Evolutionary conservation across 805 yeast genomes (phyloP).

Genomic region (Zygosaccharomyces siamensis): DNA sequence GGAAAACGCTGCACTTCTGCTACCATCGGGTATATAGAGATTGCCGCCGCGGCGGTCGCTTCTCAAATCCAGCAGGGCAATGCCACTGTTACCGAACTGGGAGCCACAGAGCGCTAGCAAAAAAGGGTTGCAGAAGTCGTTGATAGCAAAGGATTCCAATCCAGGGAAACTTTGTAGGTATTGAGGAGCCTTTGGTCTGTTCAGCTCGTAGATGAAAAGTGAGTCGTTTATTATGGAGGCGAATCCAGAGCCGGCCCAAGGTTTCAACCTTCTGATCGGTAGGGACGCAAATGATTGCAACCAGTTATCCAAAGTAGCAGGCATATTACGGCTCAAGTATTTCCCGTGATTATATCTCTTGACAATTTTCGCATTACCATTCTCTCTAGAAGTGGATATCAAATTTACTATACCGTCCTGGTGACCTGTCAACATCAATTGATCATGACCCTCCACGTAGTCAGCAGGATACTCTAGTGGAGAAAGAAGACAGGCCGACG

Average conservation of each 20-base stretch:
- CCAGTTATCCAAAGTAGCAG: constrained; percentile 16
- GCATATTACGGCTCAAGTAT: constrained; percentile 41
- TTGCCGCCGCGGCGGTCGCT: constrained; percentile 14
- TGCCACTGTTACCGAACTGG: constrained; percentile 65
- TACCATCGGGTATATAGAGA: constrained; percentile 22
- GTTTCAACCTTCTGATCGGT: constrained; percentile 21
- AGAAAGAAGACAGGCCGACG: constrained; percentile 15
- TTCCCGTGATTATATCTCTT: constrained; percentile 75
- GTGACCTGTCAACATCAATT: constrained; percentile 61
- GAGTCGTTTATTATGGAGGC: constrained; percentile 63
- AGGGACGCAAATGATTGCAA: constrained; percentile 13
- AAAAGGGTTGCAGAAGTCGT: constrained; percentile 39
- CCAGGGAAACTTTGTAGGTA: constrained; percentile 25
- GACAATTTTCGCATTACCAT: constrained; percentile 63
- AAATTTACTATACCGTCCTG: constrained; percentile 69
- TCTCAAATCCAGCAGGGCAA: constrained; percentile 69
- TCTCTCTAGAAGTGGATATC: constrained; percentile 47
- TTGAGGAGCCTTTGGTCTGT: constrained; percentile 39
- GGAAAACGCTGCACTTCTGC: constrained; percentile 13
- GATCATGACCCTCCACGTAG: constrained; percentile 14
- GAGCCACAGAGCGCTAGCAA: constrained; percentile 49
- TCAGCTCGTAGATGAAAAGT: constrained; percentile 71
- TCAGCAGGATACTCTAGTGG: constrained; percentile 9
- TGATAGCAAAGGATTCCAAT: constrained; percentile 21
- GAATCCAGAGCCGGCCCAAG: constrained; percentile 36